These are phyloP conservation scores for Penicillium palitans DNA, from an alignment of 2,329 filamentous ascomycete genomes.

Conservation along the genomic window DNA sequence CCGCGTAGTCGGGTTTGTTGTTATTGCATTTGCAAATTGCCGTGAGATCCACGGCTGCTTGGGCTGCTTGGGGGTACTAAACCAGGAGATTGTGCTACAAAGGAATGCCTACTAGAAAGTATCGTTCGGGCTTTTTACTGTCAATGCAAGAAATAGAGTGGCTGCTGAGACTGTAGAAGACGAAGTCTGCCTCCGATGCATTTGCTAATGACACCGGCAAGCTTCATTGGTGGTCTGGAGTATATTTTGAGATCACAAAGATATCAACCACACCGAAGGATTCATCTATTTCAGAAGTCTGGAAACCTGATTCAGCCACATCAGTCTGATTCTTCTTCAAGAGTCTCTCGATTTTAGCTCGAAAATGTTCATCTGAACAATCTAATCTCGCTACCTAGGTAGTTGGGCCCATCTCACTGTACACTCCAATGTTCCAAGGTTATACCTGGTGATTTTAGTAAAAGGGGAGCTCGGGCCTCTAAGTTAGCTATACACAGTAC, in stretches of 20 bases:
- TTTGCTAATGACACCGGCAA: background rate
- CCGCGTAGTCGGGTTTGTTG: no score
- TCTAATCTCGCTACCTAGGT: background rate
- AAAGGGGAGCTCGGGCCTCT: background rate
- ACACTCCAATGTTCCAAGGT: no score
- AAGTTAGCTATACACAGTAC: conserved; percentile 2
- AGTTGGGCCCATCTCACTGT: background rate
- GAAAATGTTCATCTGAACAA: background rate
- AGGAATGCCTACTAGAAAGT: no score
- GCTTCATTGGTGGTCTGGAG: background rate
- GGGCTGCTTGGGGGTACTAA: no score
- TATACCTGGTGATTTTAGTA: background rate
- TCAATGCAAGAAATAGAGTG: no score
- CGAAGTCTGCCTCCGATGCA: background rate
- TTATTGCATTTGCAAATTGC: no score
- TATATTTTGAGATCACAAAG: no score
- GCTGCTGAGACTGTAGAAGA: no score
- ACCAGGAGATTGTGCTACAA: no score
- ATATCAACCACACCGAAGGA: background rate
- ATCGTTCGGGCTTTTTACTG: no score
- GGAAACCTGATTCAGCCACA: background rate
- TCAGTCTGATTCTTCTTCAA: background rate
- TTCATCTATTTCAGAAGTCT: background rate
- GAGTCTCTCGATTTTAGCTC: background rate
- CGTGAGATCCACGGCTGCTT: no score